Conservation (phyloP, 148 eudicot genomes). For the Suaeda aralocaspica region DNA sequence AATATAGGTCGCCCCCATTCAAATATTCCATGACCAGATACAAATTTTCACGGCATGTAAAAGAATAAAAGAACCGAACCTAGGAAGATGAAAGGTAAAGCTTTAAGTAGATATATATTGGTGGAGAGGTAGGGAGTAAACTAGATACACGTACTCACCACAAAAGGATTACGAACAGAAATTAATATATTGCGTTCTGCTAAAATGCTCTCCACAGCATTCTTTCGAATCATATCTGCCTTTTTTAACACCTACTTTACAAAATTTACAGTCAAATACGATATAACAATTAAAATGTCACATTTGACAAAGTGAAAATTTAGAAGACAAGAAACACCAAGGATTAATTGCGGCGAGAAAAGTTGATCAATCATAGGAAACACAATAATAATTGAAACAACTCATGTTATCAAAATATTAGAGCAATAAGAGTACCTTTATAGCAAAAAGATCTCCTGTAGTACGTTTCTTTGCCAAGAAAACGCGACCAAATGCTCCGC, state of each 20-base stretch:
- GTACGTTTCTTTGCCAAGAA: slow-evolving; percentile 93
- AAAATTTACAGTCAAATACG: background rate
- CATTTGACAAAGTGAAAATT: background rate
- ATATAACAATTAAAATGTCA: background rate
- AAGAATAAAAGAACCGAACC: slow-evolving; percentile 99
- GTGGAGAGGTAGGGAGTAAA: slow-evolving; percentile 12
- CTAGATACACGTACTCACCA: slow-evolving; percentile 52
- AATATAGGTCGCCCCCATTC: slow-evolving; percentile 96
- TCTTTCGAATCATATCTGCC: slow-evolving; percentile 98
- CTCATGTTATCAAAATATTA: background rate
- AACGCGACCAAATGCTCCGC: slow-evolving; percentile 98
- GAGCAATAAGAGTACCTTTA: slow-evolving; percentile 54
- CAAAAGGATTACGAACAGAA: slow-evolving; percentile 98
- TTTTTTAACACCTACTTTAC: slow-evolving; percentile 71
- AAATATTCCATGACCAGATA: slow-evolving; percentile 98
- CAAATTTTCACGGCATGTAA: slow-evolving; percentile 97
- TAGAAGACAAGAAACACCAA: background rate
- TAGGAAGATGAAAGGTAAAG: slow-evolving; percentile 28
- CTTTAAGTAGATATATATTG: slow-evolving; percentile 23
- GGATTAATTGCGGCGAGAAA: background rate
- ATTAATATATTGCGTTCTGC: slow-evolving; percentile 96
- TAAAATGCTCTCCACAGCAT: slow-evolving; percentile 98
- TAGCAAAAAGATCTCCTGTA: slow-evolving; percentile 98
- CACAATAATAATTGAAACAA: background rate
- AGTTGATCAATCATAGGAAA: background rate